phyloP scores from a whole-genome alignment of 352 stramenopile species.

The Thalassiosira sp. region DNA sequence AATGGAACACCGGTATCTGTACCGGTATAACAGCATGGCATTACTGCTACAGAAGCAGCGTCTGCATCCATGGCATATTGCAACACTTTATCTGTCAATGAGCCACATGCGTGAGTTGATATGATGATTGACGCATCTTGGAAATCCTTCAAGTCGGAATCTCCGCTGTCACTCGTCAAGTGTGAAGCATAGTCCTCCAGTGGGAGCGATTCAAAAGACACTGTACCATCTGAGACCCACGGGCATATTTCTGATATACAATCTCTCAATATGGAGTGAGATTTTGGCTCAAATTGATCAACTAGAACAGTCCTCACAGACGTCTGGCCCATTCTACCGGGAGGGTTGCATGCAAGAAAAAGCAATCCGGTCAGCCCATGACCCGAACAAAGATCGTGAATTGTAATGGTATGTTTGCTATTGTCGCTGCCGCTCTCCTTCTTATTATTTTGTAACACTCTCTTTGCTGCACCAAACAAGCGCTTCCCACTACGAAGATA shows the following conservation, averaged over 20 bases:
- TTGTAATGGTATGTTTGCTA: slow-evolving; percentile 19
- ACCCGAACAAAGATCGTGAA: slow-evolving; percentile 58
- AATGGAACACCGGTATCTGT: slow-evolving; percentile 53
- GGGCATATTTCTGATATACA: slow-evolving; percentile 58
- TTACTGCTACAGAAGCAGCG: slow-evolving; percentile 50
- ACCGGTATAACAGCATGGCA: slow-evolving; percentile 70
- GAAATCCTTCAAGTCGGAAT: background rate
- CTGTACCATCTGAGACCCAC: slow-evolving; percentile 42
- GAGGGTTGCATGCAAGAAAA: slow-evolving; percentile 64
- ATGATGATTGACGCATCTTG: slow-evolving; percentile 44
- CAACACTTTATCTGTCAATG: slow-evolving; percentile 59
- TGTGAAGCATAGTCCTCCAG: slow-evolving; percentile 30
- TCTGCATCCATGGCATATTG: slow-evolving; percentile 29
- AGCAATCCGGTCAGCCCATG: slow-evolving; percentile 67
- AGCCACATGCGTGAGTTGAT: slow-evolving; percentile 60
- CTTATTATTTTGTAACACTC: slow-evolving; percentile 32
- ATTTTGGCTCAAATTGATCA: slow-evolving; percentile 50
- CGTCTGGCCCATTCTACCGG: slow-evolving; percentile 1
- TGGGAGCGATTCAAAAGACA: slow-evolving; percentile 27
- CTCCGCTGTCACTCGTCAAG: background rate
- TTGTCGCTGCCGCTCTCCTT: background rate
- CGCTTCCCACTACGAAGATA: slow-evolving; percentile 59
- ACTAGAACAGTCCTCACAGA: slow-evolving; percentile 34
- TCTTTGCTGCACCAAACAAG: slow-evolving; percentile 39
- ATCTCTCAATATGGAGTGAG: slow-evolving; percentile 52